Base-by-base conservation (phyloP, 2,329 filamentous ascomycete species). In the Mycogone perniciosa region DNA sequence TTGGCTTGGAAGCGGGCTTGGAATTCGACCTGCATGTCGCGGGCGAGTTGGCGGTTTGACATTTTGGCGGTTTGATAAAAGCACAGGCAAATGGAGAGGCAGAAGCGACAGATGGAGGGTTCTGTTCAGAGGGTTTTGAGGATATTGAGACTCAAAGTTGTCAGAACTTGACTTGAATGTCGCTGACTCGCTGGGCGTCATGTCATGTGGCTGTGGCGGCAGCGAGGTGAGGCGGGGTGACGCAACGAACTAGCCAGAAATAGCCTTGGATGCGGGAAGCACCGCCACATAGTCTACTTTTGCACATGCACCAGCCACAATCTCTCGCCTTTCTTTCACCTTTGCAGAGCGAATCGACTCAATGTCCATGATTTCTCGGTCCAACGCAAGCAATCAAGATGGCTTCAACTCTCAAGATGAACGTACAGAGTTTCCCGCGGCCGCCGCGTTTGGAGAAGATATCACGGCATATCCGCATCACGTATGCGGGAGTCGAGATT, bases 1-100 rank as follows among this genome's bases (percentile, higher is more conserved):
- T 82, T 82, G 51, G 79, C 79, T 65, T 81, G 77, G 68, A 83
- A 81, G 65, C 79, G 76, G 54, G 79, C 79, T 63, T 82, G 78
- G 64, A 82, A 81, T 67, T 82, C 79, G 67, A 79, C 75, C 62
- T 82, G 77, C 76, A 78, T 82, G 66, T 82, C 79, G 66, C 78
- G 74, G 57, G 77, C 73, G 52, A 75, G 70, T 63, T 82, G 79
- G 64, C 78, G 75, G 66, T 80, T 80, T 54, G 77, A 76, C 79
- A 82, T 82, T 51, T 20, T 47, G 20, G 20, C 20, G n/a, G n/a
- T n/a, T n/a, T n/a, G n/a, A n/a, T n/a, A n/a, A n/a, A n/a, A n/a
- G n/a, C n/a, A n/a, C n/a, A n/a, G n/a, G n/a, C n/a, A 3, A 48
- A 26, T 50, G 33, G 30, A 13, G 2, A 11, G 34, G 11, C 5